These are phyloP conservation scores for Neurospora sp. DNA, from an alignment of 495 filamentous ascomycete species.

Conservation along the genomic window DNA sequence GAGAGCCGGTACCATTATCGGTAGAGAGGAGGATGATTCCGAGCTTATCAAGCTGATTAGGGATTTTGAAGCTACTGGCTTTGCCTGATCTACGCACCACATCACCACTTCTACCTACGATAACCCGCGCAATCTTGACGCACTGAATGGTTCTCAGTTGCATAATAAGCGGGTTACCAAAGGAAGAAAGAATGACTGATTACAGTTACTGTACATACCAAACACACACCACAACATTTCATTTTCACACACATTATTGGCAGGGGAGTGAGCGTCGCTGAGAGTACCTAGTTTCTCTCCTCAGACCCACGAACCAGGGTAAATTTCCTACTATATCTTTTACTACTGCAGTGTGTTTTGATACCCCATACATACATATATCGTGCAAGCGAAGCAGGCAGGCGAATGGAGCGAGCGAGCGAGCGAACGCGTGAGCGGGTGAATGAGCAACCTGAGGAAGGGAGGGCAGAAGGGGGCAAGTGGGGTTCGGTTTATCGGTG, in stretches of 20 bases:
- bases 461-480: too few relatives aligned
- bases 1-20: background rate
- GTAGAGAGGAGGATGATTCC: background rate
- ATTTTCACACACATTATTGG: too few relatives aligned
- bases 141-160: background rate
- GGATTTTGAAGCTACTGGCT: background rate
- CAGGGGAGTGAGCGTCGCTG: too few relatives aligned
- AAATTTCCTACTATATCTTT: background rate
- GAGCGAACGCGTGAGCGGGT: background rate
- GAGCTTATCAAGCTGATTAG: background rate
- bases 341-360: background rate
- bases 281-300: too few relatives aligned
- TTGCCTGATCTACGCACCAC: background rate
- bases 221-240: background rate
- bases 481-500: too few relatives aligned
- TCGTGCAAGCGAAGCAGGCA: background rate
- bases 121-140: background rate
- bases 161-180: background rate
- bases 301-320: too few relatives aligned
- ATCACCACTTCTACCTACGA: background rate
- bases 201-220: background rate
- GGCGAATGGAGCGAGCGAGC: background rate
- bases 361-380: background rate
- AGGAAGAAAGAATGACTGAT: background rate
- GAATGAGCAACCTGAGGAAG: too few relatives aligned